Base-by-base conservation (phyloP, 257 asterid species). In the Fraxinus quadrangulata region DNA sequence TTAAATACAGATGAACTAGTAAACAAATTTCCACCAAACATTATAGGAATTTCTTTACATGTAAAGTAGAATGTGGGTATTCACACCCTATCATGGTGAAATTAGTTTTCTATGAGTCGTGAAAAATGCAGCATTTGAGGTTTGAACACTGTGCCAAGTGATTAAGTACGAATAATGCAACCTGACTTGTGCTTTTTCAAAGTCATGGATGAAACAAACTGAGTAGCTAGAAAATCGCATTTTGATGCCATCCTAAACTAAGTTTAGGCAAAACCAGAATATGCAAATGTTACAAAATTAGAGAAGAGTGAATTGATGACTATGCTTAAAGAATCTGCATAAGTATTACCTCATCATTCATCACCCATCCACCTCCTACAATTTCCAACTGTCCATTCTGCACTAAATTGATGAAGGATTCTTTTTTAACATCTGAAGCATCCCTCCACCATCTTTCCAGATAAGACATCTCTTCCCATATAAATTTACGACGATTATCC, bases 361-460 rank as follows among this genome's bases (percentile, higher is more conserved):
- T 96, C 90, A 96, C 99, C 98, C 99, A 96, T 77, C 99, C 99
- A 79, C 99, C 99, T 81, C 98, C 96, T 56, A 96, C 99, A 80
- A 96, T 93, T 87, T 96, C 98, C 78, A 96, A 86, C 88, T 93
- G 99, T 26, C 98, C 98, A 82, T 77, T 93, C 87, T 76, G 89
- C 84, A 90, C 97, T 79, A 96, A 87, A 84, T 83, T 89, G 90
- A 75, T 80, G 83, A 96, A 91, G 73, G 93, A 78, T 81, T 93
- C 97, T 75, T 82, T 92, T 79, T 83, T 92, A 79, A 79, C 79
- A 4, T 85, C 87, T 21, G 97, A 87, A 78, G 99, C 87, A 70
- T 96, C 99, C 82, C 98, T 89, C 99, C 99, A 96, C 98, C 99
- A 96, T 87, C 89, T 96, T 90, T 96, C 99, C 83, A 96, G 81